Evolutionary conservation across 1,284 basidiomycete genomes (phyloP).

Genomic region (Moesziomyces antarcticus): DNA sequence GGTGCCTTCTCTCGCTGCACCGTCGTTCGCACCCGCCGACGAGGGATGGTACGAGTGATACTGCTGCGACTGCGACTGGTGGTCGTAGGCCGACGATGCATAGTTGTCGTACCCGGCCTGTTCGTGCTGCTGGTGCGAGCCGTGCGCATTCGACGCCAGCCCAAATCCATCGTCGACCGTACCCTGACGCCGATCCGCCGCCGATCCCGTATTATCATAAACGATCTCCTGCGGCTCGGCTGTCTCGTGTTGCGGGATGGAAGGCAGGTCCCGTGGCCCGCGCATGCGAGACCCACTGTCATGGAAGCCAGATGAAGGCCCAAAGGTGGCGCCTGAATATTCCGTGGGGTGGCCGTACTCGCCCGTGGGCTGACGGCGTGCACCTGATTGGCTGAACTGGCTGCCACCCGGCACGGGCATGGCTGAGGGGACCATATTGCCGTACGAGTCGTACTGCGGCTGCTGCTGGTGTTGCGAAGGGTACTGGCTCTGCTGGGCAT

Average conservation of each 20-base stretch:
- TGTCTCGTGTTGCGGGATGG: constrained; percentile 27
- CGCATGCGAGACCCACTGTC: constrained; percentile 15
- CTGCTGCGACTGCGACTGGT: constrained; percentile 20
- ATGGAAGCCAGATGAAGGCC: constrained; percentile 19
- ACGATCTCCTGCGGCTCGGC: constrained; percentile 28
- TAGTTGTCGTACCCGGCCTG: constrained; percentile 32
- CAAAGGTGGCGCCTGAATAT: constrained; percentile 48
- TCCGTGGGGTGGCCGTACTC: constrained; percentile 51
- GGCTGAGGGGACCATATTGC: constrained; percentile 18
- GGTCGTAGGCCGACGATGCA: constrained; percentile 36
- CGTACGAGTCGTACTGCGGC: constrained; percentile 36
- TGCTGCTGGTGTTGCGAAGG: constrained; percentile 13
- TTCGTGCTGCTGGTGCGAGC: constrained; percentile 15
- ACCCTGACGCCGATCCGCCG: constrained; percentile 24
- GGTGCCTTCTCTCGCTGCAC: constrained; percentile 3
- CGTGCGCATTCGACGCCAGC: constrained; percentile 32
- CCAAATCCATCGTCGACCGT: constrained; percentile 57
- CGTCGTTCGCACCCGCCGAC: constrained; percentile 8
- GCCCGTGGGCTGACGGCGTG: constrained; percentile 35
- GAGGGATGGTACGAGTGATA: constrained; percentile 22
- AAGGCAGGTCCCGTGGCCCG: constrained; percentile 25
- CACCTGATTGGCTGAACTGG: constrained; percentile 19
- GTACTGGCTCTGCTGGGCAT: constrained; percentile 19
- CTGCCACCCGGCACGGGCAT: constrained; percentile 15
- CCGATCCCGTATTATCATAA: constrained; percentile 12